phyloP scores from a whole-genome alignment of 441 rosid genomes.

The Jatropha podagrica region DNA sequence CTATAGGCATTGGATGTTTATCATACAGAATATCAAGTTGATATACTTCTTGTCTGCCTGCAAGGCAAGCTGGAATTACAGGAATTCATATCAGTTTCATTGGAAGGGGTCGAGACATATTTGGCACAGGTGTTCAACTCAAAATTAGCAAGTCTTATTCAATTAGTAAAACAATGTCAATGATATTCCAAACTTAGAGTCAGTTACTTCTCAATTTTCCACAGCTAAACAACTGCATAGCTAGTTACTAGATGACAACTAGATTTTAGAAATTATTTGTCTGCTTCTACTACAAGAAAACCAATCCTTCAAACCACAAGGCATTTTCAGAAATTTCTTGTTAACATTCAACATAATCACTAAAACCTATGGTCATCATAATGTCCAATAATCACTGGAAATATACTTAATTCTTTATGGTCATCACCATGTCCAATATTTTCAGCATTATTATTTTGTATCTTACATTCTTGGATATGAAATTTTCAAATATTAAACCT shows the following conservation, averaged over 20 bases:
- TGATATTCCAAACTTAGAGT: too few species aligned
- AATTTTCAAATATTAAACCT: not conserved
- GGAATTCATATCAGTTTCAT: not conserved
- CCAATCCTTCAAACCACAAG: not conserved
- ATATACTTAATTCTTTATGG: not conserved
- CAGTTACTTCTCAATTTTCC: not conserved
- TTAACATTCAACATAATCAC: not conserved
- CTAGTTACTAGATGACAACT: not conserved
- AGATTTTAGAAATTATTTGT: not conserved
- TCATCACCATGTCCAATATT: not conserved
- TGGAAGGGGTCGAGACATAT: not conserved
- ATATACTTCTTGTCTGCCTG: not conserved
- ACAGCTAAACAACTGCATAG: not conserved
- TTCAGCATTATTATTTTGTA: not conserved
- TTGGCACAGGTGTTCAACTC: not conserved
- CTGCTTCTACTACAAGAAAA: not conserved
- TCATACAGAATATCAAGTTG: not conserved
- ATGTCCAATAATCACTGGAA: too few species aligned
- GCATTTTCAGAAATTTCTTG: not conserved
- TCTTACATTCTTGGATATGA: not conserved
- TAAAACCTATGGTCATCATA: not conserved
- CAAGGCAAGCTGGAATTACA: not conserved
- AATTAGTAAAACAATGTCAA: not conserved
- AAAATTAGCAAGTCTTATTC: not conserved
- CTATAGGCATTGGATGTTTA: not conserved